phyloP scores from a whole-genome alignment of 2,329 filamentous ascomycete genomes.

The Diaporthe aspalathi region DNA sequence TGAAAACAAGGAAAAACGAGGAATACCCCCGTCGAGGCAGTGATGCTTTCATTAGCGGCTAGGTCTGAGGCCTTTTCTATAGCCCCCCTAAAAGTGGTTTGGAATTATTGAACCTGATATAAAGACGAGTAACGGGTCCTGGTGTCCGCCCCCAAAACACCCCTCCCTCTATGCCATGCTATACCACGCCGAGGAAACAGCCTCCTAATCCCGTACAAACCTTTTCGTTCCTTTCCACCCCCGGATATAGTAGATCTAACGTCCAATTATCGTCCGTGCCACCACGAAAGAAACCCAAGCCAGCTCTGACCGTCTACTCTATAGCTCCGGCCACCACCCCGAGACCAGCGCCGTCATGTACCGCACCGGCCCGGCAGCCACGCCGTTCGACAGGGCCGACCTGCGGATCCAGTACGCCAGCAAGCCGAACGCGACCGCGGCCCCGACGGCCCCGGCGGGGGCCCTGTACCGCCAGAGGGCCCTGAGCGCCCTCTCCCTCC shows the following conservation, averaged over 20 bases:
- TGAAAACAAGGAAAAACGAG: background rate
- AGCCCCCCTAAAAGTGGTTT: background rate
- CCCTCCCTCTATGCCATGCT: background rate
- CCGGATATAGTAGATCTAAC: background rate
- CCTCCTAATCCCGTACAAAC: background rate
- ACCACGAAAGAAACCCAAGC: no score
- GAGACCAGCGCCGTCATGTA: constrained; percentile 42
- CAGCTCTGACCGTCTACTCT: background rate
- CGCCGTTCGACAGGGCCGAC: constrained; percentile 46
- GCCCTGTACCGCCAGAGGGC: constrained; percentile 73
- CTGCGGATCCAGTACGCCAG: constrained; percentile 76
- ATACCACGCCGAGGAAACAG: no score
- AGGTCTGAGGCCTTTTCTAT: background rate
- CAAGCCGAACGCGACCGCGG: constrained; percentile 75
- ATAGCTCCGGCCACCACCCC: constrained; percentile 29
- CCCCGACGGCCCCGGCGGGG: constrained; percentile 69
- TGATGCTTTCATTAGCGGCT: no score
- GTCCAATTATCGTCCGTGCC: background rate
- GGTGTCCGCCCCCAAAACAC: background rate
- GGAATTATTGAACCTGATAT: background rate
- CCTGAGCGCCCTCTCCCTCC: constrained; percentile 60
- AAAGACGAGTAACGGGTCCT: background rate
- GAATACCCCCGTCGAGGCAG: no score
- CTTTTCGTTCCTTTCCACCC: no score
- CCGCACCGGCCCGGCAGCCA: constrained; percentile 31